Evolutionary conservation across 2,329 filamentous ascomycete species (phyloP).

Genomic region (Arthrobotrys musiformis): DNA sequence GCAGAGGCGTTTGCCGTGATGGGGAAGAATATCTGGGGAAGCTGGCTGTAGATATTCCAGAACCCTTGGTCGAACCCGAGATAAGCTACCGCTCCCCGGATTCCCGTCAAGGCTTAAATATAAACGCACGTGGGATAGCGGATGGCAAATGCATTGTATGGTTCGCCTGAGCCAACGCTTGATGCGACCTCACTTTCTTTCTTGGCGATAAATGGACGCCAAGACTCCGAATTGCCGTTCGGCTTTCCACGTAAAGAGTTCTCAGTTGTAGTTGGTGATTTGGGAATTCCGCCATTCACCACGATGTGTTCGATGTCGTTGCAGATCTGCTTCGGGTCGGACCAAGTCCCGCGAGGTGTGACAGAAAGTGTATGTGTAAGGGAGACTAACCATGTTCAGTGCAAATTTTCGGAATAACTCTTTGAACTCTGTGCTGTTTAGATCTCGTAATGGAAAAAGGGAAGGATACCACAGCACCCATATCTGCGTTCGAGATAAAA

Average conservation of each 20-base stretch:
- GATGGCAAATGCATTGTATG: constrained; percentile 22
- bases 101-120: constrained; percentile 1
- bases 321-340: not conserved
- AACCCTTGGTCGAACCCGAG: constrained; percentile 2
- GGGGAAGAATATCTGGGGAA: constrained; percentile 12
- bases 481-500: not conserved
- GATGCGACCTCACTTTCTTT: not conserved
- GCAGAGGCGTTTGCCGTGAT: not conserved
- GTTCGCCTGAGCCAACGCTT: not conserved
- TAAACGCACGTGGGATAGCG: constrained; percentile 12
- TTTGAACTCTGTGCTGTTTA: not conserved
- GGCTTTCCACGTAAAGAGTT: not conserved
- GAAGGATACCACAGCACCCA: not conserved
- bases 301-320: not conserved
- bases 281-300: not conserved
- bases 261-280: not conserved
- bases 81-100: constrained; percentile 31
- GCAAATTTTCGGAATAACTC: constrained; percentile 20
- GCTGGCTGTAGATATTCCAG: not conserved
- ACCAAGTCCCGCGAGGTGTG: not conserved
- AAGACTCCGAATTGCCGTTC: constrained; percentile 42
- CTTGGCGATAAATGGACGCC: not conserved
- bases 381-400: constrained; percentile 2
- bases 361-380: not conserved
- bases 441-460: constrained; percentile 2